These are phyloP conservation scores for Cytospora schulzeri DNA, from an alignment of 2,329 filamentous ascomycete genomes.

Conservation along the genomic window DNA sequence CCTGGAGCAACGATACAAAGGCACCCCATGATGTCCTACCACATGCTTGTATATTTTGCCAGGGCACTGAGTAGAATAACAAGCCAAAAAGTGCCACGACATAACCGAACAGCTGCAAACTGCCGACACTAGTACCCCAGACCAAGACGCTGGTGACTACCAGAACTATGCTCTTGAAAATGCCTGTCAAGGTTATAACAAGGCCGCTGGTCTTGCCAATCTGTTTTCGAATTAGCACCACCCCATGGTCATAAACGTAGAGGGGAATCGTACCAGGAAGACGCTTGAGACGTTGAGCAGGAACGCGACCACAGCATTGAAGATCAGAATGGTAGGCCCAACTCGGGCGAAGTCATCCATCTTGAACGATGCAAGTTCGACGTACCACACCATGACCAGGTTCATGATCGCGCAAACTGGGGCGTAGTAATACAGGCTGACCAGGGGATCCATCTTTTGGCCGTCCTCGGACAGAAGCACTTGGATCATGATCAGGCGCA, in stretches of 20 bases:
- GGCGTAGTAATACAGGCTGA: constrained; percentile 88
- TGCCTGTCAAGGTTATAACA: constrained; percentile 82
- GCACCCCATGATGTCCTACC: neutral
- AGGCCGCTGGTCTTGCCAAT: constrained; percentile 87
- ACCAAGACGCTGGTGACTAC: constrained; percentile 76
- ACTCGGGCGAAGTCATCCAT: constrained; percentile 66
- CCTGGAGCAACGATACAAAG: neutral
- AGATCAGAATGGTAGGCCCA: constrained; percentile 62
- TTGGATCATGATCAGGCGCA: constrained; percentile 84
- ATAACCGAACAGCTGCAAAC: constrained; percentile 78
- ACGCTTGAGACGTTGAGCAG: constrained; percentile 81
- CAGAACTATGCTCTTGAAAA: constrained; percentile 85
- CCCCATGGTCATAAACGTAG: too few relatives aligned
- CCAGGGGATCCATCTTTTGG: constrained; percentile 84
- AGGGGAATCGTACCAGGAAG: constrained; percentile 66
- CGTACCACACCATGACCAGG: constrained; percentile 66
- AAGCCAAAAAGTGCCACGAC: constrained; percentile 62
- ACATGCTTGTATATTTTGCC: neutral
- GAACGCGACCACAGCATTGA: constrained; percentile 80
- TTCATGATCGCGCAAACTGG: constrained; percentile 85
- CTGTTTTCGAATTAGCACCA: constrained; percentile 48
- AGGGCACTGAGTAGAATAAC: constrained; percentile 51
- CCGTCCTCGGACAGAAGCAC: constrained; percentile 75
- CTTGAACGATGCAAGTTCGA: constrained; percentile 69
- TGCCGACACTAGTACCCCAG: constrained; percentile 72